A percentile compares a stretch with the other conserved stretches of the same genome.
phyloP scores from a whole-genome alignment of 208 protist species.

The Herpetomonas samuelpessoai region DNA sequence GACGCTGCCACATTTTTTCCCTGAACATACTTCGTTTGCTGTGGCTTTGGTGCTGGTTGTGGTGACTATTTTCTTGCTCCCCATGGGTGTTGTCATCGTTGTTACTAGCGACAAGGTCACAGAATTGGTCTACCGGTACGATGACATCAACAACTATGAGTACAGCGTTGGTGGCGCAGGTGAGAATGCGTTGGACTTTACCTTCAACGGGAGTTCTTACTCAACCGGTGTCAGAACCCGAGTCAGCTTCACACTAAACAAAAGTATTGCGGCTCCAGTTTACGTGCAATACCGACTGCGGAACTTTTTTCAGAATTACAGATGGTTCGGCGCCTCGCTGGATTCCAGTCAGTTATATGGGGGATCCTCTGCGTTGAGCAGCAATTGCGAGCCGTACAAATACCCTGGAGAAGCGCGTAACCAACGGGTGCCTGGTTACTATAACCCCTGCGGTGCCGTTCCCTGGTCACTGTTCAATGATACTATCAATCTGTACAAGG shows the following conservation, averaged over 20 bases:
- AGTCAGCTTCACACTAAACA: conserved; percentile 50
- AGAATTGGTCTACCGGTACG: conserved; percentile 68
- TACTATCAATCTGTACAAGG: conserved; percentile 74
- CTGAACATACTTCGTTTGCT: conserved; percentile 88
- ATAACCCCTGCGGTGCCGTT: conserved; percentile 95
- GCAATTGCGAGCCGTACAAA: conserved; percentile 45
- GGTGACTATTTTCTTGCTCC: conserved; percentile 92
- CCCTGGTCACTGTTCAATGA: conserved; percentile 98
- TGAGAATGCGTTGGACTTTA: conserved; percentile 33
- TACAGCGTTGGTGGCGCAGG: conserved; percentile 21
- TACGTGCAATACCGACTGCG: conserved; percentile 96
- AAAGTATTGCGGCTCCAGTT: conserved; percentile 86
- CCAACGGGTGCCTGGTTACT: conserved; percentile 47
- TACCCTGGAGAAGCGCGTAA: conserved; percentile 60
- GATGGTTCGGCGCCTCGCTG: conserved; percentile 85
- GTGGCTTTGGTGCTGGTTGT: conserved; percentile 93
- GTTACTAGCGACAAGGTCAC: conserved; percentile 60
- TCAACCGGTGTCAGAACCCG: conserved; percentile 35
- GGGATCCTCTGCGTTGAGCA: conserved; percentile 4
- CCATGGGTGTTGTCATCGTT: conserved; percentile 91
- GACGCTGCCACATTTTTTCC: conserved; percentile 92
- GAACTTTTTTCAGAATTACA: conserved; percentile 98
- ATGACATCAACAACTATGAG: conserved; percentile 60
- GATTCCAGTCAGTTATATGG: conserved; percentile 62
- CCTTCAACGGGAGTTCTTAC: conserved; percentile 34